Base-by-base conservation (phyloP, 164 flowering plant species). In the Aristolochia contorta region DNA sequence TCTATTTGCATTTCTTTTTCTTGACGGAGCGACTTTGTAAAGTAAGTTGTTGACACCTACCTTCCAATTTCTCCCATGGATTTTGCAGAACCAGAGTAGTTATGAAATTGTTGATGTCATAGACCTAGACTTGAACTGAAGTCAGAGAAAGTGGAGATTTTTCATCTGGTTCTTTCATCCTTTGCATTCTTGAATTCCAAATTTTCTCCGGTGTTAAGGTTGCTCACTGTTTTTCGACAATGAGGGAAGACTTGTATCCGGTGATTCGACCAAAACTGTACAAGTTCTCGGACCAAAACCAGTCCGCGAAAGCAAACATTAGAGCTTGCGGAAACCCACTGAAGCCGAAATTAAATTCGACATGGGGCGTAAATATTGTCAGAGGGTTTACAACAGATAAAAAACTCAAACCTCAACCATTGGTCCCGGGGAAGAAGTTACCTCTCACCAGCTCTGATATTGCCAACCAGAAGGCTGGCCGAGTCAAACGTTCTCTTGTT, bases 311-410 rank as follows among this genome's bases (percentile, higher is more conserved):
- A 68, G 59, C 59, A 23, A 65, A 32, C 18, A 33, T 56, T 57
- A 61, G 30, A 20, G 76, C 72, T 56, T 4, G 12, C 43, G 43
- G 48, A 20, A 60, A 54, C 33, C 69, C 78, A 7, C 4, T 53
- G 56, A 85, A 75, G 51, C 61, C 68, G 3, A 69, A 74, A 60
- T 75, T 79, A 0, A 72, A 75, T 22, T 69, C 96, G 32, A 72
- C 88, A 10, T 88, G 92, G 96, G 90, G 92, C 16, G 81, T 89
- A 7, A 72, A 88, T 37, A 78, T 88, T 22, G 90, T 86, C 4
- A 88, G 84, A 68, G 88, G 88, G 18, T 77, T 88, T 62, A 71
- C 87, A 21, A 79, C 77, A 13, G 92, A 89, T 18, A 89, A 83
- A 80, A 86, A 84, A 69, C 70, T 74, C 33, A 79, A 76, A 63